Conservation (phyloP, 1,139 yeast genomes). For the Geotrichum candidum region DNA sequence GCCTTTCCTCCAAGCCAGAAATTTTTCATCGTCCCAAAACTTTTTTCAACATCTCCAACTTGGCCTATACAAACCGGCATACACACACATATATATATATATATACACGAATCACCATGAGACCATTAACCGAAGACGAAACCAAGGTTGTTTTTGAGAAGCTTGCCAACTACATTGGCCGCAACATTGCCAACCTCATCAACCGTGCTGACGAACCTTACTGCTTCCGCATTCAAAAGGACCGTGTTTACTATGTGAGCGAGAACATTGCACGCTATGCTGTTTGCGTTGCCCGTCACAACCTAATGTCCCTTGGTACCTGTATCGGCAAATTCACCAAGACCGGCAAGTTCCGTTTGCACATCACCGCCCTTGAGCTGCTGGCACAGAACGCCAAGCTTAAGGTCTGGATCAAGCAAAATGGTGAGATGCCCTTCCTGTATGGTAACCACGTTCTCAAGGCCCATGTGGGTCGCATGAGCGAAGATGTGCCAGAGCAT, state of each 20-base stretch:
- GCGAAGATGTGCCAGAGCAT: constrained; percentile 96
- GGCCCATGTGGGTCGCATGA: constrained; percentile 95
- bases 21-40: neutral
- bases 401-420: constrained; percentile 92
- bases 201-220: constrained; percentile 88
- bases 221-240: constrained; percentile 93
- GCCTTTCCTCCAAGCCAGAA: neutral
- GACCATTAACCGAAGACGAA: constrained; percentile 95
- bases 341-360: constrained; percentile 92
- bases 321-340: constrained; percentile 97
- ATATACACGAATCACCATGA: constrained; percentile 47
- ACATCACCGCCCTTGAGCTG: constrained; percentile 81
- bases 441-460: constrained; percentile 95
- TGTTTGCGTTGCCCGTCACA: constrained; percentile 80
- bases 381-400: constrained; percentile 84
- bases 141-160: constrained; percentile 94
- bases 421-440: constrained; percentile 97
- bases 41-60: neutral
- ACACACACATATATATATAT: neutral
- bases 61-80: neutral
- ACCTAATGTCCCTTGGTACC: constrained; percentile 85
- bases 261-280: constrained; percentile 82
- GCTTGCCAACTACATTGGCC: constrained; percentile 90
- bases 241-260: constrained; percentile 86
- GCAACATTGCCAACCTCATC: constrained; percentile 82